phyloP scores from a whole-genome alignment of 1,139 yeast genomes.

The Diutina sp. region DNA sequence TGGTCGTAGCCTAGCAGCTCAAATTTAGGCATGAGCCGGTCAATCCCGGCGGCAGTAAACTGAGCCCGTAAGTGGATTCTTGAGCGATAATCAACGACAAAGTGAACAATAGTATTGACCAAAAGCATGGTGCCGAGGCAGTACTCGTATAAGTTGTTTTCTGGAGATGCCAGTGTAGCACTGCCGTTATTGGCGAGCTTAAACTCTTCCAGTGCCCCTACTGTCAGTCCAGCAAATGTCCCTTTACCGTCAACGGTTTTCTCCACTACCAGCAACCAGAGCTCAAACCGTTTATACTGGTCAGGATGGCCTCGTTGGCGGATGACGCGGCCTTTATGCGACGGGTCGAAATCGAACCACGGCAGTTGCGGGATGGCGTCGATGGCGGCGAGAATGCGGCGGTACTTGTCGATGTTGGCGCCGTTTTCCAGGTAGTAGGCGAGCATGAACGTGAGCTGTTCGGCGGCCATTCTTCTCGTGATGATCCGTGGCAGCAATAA shows the following conservation, averaged over 20 bases:
- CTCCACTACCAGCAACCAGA: constrained; percentile 72
- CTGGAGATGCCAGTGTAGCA: not conserved
- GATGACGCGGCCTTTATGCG: not conserved
- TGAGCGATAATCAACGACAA: constrained; percentile 50
- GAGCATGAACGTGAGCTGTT: constrained; percentile 43
- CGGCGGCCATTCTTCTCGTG: constrained; percentile 75
- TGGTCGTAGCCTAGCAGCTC: constrained; percentile 49
- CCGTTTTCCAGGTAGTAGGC: constrained; percentile 24
- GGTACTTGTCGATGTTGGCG: constrained; percentile 34
- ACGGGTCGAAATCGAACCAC: constrained; percentile 32
- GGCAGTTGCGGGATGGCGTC: constrained; percentile 50
- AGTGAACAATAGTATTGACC: constrained; percentile 57
- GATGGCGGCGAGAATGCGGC: constrained; percentile 50
- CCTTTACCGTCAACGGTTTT: constrained; percentile 81
- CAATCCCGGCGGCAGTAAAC: constrained; percentile 65
- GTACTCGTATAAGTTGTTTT: constrained; percentile 45
- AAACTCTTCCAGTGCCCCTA: constrained; percentile 87
- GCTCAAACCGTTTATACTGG: constrained; percentile 51
- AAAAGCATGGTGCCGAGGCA: constrained; percentile 68
- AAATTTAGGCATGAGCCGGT: constrained; percentile 49
- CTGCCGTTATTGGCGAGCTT: not conserved
- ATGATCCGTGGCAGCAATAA: constrained; percentile 47
- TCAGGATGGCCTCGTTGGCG: constrained; percentile 28
- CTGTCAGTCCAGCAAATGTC: constrained; percentile 68
- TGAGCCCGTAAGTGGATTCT: constrained; percentile 71